Conservation (phyloP, 495 filamentous ascomycete species). For the Penicillium waksmanii region DNA sequence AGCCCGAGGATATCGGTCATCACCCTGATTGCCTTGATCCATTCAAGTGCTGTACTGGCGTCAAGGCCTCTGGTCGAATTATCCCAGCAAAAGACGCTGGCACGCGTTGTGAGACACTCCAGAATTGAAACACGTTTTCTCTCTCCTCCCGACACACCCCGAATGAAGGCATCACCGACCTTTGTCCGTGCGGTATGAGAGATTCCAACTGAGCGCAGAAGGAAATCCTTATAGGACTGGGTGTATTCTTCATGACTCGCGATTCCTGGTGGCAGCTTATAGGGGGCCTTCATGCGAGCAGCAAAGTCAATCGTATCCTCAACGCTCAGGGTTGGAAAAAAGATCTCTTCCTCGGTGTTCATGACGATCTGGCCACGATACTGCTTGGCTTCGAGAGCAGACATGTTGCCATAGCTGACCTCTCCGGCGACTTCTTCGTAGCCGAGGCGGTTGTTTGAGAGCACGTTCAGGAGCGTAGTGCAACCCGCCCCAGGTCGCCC, state of each 20-base stretch:
- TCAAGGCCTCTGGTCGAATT: constrained; percentile 65
- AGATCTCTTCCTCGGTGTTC: constrained; percentile 69
- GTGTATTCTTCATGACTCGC: constrained; percentile 50
- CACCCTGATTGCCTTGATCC: constrained; percentile 48
- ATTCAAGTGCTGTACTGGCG: constrained; percentile 60
- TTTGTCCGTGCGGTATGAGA: constrained; percentile 77
- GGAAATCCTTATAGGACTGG: constrained; percentile 60
- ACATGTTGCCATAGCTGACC: constrained; percentile 61
- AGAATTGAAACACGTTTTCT: constrained; percentile 72
- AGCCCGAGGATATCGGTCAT: constrained; percentile 51
- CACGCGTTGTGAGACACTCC: constrained; percentile 63
- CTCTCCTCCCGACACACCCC: constrained; percentile 83
- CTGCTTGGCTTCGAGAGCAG: constrained; percentile 54
- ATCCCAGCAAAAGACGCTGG: constrained; percentile 62
- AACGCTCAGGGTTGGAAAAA: constrained; percentile 70
- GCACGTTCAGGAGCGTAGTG: no score
- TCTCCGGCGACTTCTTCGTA: constrained; percentile 54
- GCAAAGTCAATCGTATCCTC: constrained; percentile 74
- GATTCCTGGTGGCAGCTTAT: constrained; percentile 29
- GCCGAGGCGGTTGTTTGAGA: constrained; percentile 28
- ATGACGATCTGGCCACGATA: constrained; percentile 76
- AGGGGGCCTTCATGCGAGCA: constrained; percentile 37
- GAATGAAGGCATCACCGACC: constrained; percentile 76
- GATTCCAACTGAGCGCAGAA: constrained; percentile 72
- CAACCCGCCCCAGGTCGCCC: no score